phyloP scores from a whole-genome alignment of 2,329 filamentous ascomycete species.

The Cytospora chrysosperma region DNA sequence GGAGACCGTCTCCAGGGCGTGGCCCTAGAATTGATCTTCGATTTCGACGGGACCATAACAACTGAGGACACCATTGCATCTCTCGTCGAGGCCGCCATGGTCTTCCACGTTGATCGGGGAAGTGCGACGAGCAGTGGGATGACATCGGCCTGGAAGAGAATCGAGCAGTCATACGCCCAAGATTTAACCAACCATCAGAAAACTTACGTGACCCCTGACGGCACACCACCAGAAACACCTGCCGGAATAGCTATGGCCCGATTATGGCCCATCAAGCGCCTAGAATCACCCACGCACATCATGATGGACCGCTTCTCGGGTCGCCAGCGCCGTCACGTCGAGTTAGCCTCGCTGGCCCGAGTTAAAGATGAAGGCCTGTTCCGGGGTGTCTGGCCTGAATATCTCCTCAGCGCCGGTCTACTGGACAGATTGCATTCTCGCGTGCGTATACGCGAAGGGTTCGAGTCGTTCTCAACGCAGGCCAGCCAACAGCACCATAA shows the following conservation, averaged over 20 bases:
- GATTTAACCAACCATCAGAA: conserved; percentile 42
- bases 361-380: conserved; percentile 48
- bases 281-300: neutral
- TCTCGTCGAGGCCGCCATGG: conserved; percentile 46
- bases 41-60: conserved; percentile 62
- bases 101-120: conserved; percentile 29
- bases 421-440: conserved; percentile 35
- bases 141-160: conserved; percentile 42
- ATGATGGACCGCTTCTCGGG: neutral
- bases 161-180: conserved; percentile 46
- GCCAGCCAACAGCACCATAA: neutral
- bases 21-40: conserved; percentile 44
- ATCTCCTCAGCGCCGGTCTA: conserved; percentile 40
- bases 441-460: conserved; percentile 41
- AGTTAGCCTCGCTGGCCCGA: conserved; percentile 45
- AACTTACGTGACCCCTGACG: neutral
- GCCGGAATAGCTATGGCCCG: neutral
- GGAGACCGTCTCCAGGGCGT: neutral
- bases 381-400: conserved; percentile 34
- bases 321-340: conserved; percentile 38
- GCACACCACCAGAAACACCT: neutral
- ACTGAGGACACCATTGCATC: conserved; percentile 50
- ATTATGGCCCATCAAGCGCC: neutral
- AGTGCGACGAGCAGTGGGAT: conserved; percentile 35
- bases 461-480: conserved; percentile 31